Evolutionary conservation across 2,329 filamentous ascomycete species (phyloP).

Genomic region (Beauveria scarabaeidicola): DNA sequence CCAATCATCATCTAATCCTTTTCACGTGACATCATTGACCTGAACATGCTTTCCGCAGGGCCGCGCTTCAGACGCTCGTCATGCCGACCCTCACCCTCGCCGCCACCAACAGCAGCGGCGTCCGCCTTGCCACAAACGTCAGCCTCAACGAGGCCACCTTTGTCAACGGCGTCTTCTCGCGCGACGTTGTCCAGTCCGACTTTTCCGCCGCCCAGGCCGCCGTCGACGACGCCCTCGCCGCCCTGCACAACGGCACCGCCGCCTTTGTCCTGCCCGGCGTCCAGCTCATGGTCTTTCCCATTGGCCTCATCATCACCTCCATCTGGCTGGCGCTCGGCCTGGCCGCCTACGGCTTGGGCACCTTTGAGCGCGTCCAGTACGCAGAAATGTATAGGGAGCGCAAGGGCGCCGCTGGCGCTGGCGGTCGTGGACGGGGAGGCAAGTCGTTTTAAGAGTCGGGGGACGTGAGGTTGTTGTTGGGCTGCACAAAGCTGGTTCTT

Average conservation of each 20-base stretch:
- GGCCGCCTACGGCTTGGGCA: conserved; percentile 53
- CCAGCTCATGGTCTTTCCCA: conserved; percentile 59
- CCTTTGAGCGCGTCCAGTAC: conserved; percentile 57
- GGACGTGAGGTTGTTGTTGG: no score
- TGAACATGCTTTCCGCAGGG: conserved; percentile 28
- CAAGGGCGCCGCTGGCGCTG: conserved; percentile 6
- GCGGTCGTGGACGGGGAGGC: not conserved
- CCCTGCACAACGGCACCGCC: conserved; percentile 41
- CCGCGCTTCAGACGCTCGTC: conserved; percentile 52
- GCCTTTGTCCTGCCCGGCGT: conserved; percentile 64
- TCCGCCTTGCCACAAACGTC: conserved; percentile 52
- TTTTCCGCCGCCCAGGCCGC: conserved; percentile 40
- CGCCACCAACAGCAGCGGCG: conserved; percentile 43
- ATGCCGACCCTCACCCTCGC: conserved; percentile 61
- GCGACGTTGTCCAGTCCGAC: conserved; percentile 44
- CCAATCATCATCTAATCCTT: no score
- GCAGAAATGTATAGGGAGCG: conserved; percentile 51
- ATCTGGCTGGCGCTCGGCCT: conserved; percentile 53
- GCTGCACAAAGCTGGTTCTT: not conserved
- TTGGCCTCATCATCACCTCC: conserved; percentile 58
- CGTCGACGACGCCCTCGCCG: conserved; percentile 37
- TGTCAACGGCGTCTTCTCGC: conserved; percentile 60
- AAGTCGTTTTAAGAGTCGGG: not conserved
- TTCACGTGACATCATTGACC: not conserved
- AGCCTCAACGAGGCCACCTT: conserved; percentile 64